A percentile compares a stretch with the other conserved stretches of the same genome.
phyloP scores from a whole-genome alignment of 495 filamentous ascomycete genomes.

The Xylaria bambusicola region DNA sequence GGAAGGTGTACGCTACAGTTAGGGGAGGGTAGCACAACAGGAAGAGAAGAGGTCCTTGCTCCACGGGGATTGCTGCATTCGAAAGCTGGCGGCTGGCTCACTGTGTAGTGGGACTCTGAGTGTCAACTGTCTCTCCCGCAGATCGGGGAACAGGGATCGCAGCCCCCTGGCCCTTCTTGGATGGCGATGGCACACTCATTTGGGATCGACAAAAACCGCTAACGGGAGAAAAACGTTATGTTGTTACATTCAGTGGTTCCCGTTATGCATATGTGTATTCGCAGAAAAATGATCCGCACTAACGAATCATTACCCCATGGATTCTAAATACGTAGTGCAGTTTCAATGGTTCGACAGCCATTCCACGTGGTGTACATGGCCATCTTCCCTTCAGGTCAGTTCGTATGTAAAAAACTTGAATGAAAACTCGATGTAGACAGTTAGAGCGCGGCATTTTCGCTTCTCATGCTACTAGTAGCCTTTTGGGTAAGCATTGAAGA shows the following conservation, averaged over 20 bases:
- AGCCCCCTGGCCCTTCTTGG: not conserved
- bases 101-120: not conserved
- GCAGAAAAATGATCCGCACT: too few species aligned
- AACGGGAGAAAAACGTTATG: not conserved
- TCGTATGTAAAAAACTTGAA: too few species aligned
- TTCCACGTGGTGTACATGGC: too few species aligned
- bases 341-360: not conserved
- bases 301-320: too few species aligned
- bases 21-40: constrained; percentile 2
- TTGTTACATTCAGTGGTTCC: not conserved
- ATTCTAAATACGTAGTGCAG: not conserved
- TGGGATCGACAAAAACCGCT: not conserved
- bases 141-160: not conserved
- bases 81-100: not conserved
- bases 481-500: too few species aligned
- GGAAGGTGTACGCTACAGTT: not conserved
- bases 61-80: constrained; percentile 1
- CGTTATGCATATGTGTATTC: not conserved
- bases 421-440: too few species aligned
- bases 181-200: not conserved
- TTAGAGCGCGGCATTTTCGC: too few species aligned
- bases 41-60: not conserved
- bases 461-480: too few species aligned
- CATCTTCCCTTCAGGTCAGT: too few species aligned
- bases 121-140: not conserved